Base-by-base conservation (phyloP, 768 basidiomycete genomes). In the Chalciporus chontae region DNA sequence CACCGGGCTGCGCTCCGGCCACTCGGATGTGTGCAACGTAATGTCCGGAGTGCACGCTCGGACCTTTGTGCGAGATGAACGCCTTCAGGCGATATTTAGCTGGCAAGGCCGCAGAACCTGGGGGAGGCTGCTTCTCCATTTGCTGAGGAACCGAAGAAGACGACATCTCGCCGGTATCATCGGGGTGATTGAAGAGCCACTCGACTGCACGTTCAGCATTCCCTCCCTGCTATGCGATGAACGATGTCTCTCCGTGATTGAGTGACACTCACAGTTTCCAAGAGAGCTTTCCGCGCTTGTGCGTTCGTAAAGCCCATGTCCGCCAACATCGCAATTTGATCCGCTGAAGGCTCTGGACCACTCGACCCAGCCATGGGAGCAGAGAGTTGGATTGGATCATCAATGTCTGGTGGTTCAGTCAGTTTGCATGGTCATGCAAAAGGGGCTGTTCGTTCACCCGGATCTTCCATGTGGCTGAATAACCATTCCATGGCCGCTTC, bases 41-140 rank as follows among this genome's bases (percentile, higher is more conserved):
- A 59, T 93, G 94, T 0, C 87, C 94, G 0, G 92, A 95, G 63
- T 97, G 95, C 21, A 94, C 92, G 0, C 90, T 94, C 0, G 90
- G 89, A 0, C 95, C 94, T 62, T 96, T 98, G 74, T 99, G 95
- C 43, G 94, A 96, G 61, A 99, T 84, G 73, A 98, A 99, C 8
- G 90, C 93, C 63, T 93, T 89, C 24, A 99, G 78, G 24, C 74
- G 72, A 71, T 91, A 99, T 13, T 71, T 70, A 5, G 85, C 92
- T 0, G 94, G 94, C 0, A 92, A 74, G 2, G 61, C 58, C 3
- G 72, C 70, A 24, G 81, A 77, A 18, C 91, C 90, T 4, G 75
- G 73, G 0, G 68, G 66, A 0, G 71, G 48, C 29, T 56, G 54
- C 27, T 19, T 34, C 6, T 68, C 32, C 7, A 67, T 42, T 10